Base-by-base conservation (phyloP, 352 stramenopile species). In the Phytophthora pseudosyringae region DNA sequence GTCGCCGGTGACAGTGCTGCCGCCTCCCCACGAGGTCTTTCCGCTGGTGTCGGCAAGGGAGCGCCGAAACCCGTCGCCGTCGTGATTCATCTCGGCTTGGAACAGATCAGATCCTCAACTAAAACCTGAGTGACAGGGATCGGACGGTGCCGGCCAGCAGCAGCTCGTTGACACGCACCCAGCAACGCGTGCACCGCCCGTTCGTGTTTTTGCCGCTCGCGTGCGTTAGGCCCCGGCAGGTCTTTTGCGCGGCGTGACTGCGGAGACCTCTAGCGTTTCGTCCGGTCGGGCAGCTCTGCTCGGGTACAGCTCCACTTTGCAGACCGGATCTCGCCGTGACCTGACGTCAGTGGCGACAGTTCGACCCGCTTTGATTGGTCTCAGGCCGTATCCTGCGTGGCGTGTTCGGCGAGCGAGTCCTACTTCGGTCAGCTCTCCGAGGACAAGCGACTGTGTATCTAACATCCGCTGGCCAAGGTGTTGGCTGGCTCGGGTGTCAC, bases 291-390 rank as follows among this genome's bases (percentile, higher is more conserved):
- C 36, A 43, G 52, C 21, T 61, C 55, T 11, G 44, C 32, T 47
- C 41, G 41, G 32, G 52, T 40, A 5, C 59, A 59, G 58, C 46
- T 64, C 18, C 33, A 59, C 31, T 15, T 32, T 55, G 44, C 55
- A 64, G 60, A 62, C 59, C 45, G 44, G 44, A 56, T 64, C 44
- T 55, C 58, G 60, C 40, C 39, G 26, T 32, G n/a, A 26, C 26
- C 52, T 57, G 45, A 60, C 64, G 64, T 59, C 64, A 67, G 64
- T 71, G 63, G 48, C 47, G 40, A 66, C 53, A 48, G 41, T 31
- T 52, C 59, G 59, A 59, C 63, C 52, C 31, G 48, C 47, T 66
- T 65, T 66, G 63, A 71, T 71, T 71, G 56, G 63, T 71, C 56
- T 26, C 13, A 45, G 31, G 41, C 40, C 21, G 39, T 44, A 21